Evolutionary conservation across 1,139 yeast genomes (phyloP).

Genomic region (Debaryomyces subglobosus): DNA sequence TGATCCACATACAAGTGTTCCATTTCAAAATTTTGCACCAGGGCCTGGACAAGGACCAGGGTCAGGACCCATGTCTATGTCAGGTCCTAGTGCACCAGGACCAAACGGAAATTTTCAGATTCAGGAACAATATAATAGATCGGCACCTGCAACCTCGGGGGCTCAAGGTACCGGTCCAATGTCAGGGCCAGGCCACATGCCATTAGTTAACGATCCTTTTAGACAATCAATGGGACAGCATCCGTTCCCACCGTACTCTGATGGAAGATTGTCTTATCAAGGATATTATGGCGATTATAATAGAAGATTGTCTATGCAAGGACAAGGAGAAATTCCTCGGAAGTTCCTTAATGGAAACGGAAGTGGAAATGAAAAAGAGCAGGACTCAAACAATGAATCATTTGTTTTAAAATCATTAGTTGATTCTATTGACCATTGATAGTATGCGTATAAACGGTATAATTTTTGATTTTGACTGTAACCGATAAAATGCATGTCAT

Average conservation of each 20-base stretch:
- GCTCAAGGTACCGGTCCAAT: not conserved
- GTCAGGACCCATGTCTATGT: not conserved
- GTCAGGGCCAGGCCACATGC: constrained; percentile 6
- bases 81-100: not conserved
- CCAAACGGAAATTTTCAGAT: constrained; percentile 1
- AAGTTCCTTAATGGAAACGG: constrained; percentile 10
- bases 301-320: constrained; percentile 9
- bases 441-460: not conserved
- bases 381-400: constrained; percentile 26
- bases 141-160: constrained; percentile 7
- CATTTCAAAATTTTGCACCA: not conserved
- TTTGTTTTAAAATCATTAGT: constrained; percentile 47
- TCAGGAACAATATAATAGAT: constrained; percentile 4
- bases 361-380: constrained; percentile 10
- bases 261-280: not conserved
- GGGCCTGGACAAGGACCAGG: constrained; percentile 2
- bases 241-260: not conserved
- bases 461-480: not conserved
- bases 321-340: constrained; percentile 11
- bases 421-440: constrained; percentile 43
- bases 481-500: not conserved
- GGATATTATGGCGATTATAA: constrained; percentile 6
- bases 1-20: not conserved
- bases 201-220: constrained; percentile 11
- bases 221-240: constrained; percentile 3